These are phyloP conservation scores for Collybia sordida DNA, from an alignment of 768 basidiomycete species.

Conservation along the genomic window DNA sequence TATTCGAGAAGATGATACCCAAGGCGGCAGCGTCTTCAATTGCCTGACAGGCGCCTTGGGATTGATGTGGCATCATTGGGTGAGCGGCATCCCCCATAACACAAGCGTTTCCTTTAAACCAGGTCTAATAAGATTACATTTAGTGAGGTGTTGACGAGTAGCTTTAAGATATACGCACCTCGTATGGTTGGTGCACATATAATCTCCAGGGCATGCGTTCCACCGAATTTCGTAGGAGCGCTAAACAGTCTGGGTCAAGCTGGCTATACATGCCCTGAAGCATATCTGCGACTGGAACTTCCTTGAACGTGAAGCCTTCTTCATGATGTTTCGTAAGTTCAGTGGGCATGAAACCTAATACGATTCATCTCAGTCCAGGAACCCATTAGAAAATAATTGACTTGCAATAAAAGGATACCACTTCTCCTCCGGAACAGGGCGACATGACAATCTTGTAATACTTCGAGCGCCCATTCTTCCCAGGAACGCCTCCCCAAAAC, in stretches of 20 bases:
- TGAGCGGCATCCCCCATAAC: conserved; percentile 29
- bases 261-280: conserved; percentile 24
- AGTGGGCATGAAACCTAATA: conserved; percentile 30
- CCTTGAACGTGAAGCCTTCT: conserved; percentile 29
- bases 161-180: conserved; percentile 10
- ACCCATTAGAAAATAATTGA: not conserved
- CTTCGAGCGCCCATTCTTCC: conserved; percentile 26
- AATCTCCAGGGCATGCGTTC: conserved; percentile 34
- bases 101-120: conserved; percentile 24
- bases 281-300: conserved; percentile 29
- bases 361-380: not conserved
- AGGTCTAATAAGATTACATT: conserved; percentile 10
- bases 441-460: conserved; percentile 36
- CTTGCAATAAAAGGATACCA: conserved; percentile 30
- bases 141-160: not conserved
- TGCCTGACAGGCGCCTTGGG: conserved; percentile 29
- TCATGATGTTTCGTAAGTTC: conserved; percentile 30
- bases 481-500: conserved; percentile 29
- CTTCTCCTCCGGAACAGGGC: conserved; percentile 26
- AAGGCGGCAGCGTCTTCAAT: conserved; percentile 33
- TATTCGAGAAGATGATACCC: conserved; percentile 27
- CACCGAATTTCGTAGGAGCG: conserved; percentile 24
- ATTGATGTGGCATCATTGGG: conserved; percentile 30
- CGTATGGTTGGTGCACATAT: conserved; percentile 31
- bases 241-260: conserved; percentile 28